These are phyloP conservation scores for Pisolithus marmoratus DNA, from an alignment of 768 basidiomycete species.

Conservation along the genomic window DNA sequence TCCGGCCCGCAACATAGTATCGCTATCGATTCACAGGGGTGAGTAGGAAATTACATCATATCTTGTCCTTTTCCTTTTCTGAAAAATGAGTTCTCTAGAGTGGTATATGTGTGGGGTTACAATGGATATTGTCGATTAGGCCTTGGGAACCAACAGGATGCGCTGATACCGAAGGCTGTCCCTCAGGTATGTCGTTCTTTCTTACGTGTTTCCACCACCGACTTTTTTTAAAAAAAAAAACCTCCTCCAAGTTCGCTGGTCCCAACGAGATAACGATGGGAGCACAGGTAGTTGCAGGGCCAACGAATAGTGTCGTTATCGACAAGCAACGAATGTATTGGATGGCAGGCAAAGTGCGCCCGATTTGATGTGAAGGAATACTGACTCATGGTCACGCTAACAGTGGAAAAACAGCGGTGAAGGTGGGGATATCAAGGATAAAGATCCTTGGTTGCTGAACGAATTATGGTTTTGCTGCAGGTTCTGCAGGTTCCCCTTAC, in stretches of 20 bases:
- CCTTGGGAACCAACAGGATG: slow-evolving; percentile 79
- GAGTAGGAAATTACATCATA: slow-evolving; percentile 8
- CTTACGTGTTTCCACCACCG: not conserved
- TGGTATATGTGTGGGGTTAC: slow-evolving; percentile 84
- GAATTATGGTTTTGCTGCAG: slow-evolving; percentile 32
- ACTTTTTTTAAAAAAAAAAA: too few relatives aligned
- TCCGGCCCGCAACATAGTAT: slow-evolving; percentile 86
- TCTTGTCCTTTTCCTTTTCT: slow-evolving; percentile 4
- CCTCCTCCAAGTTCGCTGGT: slow-evolving; percentile 59
- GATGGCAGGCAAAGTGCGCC: slow-evolving; percentile 72
- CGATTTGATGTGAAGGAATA: not conserved
- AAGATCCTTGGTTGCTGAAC: not conserved
- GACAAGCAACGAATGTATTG: slow-evolving; percentile 85
- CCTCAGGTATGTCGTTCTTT: slow-evolving; percentile 50
- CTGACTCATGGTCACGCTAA: slow-evolving; percentile 3
- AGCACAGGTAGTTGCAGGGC: slow-evolving; percentile 65
- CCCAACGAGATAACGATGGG: slow-evolving; percentile 60
- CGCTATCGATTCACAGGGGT: slow-evolving; percentile 77
- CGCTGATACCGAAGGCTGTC: slow-evolving; percentile 73
- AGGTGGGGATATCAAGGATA: slow-evolving; percentile 38
- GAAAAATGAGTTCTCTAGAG: slow-evolving; percentile 31
- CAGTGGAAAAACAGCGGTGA: slow-evolving; percentile 96
- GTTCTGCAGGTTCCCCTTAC: slow-evolving; percentile 85
- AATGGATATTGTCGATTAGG: slow-evolving; percentile 91
- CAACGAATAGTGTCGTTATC: slow-evolving; percentile 76